Percentiles rank a stretch among this genome's conserved stretches.
These are phyloP conservation scores for Hemileia vastatrix DNA, from an alignment of 1,284 basidiomycete species.

Conservation along the genomic window DNA sequence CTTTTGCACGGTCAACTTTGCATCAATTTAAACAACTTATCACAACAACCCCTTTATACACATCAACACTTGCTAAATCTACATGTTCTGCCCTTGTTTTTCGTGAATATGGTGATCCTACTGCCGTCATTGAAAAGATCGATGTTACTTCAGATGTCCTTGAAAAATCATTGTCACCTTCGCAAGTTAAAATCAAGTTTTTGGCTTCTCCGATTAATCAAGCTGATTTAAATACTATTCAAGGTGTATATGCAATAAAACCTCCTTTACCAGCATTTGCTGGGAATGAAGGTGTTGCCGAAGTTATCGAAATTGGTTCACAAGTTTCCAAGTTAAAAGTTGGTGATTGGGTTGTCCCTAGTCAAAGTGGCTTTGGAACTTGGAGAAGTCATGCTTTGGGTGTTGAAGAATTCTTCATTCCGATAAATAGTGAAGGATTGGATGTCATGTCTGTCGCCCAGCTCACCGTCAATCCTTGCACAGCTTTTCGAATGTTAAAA, in stretches of 20 bases:
- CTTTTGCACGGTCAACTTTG: too few species aligned
- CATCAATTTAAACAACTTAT: too few species aligned
- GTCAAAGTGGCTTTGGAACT: constrained; percentile 60
- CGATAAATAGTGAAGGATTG: constrained; percentile 50
- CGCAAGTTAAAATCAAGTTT: too few species aligned
- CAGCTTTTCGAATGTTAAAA: constrained; percentile 67
- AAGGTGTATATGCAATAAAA: constrained; percentile 66
- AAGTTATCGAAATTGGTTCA: constrained; percentile 52
- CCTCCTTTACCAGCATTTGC: constrained; percentile 53
- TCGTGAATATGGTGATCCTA: too few species aligned
- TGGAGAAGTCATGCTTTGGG: constrained; percentile 60
- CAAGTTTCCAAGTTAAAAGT: constrained; percentile 51
- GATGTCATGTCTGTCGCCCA: constrained; percentile 59
- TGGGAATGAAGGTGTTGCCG: constrained; percentile 69
- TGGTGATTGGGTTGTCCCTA: constrained; percentile 66
- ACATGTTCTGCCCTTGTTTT: too few species aligned
- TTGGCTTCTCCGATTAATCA: too few species aligned
- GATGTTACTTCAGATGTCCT: too few species aligned
- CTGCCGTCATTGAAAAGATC: too few species aligned
- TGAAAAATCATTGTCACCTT: too few species aligned
- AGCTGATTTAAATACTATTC: constrained; percentile 64
- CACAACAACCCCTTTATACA: too few species aligned
- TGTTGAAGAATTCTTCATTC: too few species aligned
- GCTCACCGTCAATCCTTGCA: constrained; percentile 68
- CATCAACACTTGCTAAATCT: too few species aligned